Percentiles rank a stretch among this genome's conserved stretches.
Conservation (phyloP, 257 asterid species). For the Salvia hispanica region DNA sequence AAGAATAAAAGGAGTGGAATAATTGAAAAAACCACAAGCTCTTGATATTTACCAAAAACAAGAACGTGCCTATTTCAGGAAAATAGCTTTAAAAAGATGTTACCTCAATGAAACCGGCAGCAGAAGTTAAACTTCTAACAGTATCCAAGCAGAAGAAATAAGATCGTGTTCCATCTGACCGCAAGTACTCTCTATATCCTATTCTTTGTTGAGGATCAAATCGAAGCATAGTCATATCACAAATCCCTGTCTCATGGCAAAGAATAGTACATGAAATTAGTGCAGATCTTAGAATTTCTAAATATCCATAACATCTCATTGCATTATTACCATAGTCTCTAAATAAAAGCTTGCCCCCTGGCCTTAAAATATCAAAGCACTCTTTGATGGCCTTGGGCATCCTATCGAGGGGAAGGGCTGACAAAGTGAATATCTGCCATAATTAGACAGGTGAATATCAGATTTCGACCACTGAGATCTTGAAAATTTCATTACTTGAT, state of each 20-base stretch:
- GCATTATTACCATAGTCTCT: slow-evolving; percentile 82
- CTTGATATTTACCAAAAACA: too few relatives aligned
- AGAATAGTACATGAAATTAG: slow-evolving; percentile 11
- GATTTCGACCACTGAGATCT: slow-evolving; percentile 16
- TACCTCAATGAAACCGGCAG: slow-evolving; percentile 84
- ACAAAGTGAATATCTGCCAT: slow-evolving; percentile 86
- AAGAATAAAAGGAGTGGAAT: too few relatives aligned
- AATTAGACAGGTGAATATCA: slow-evolving; percentile 24
- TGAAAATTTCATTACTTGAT: background rate
- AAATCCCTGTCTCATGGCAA: slow-evolving; percentile 61
- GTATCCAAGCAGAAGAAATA: slow-evolving; percentile 81
- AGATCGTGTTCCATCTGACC: slow-evolving; percentile 91
- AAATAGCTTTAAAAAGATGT: background rate
- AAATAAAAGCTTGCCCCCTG: slow-evolving; percentile 83
- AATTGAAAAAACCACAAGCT: too few relatives aligned
- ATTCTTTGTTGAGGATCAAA: slow-evolving; percentile 69
- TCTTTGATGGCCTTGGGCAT: slow-evolving; percentile 67
- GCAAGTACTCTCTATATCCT: slow-evolving; percentile 79
- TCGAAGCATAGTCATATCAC: slow-evolving; percentile 98
- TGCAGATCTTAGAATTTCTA: background rate
- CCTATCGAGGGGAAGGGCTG: slow-evolving; percentile 73
- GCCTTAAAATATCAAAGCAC: slow-evolving; percentile 77
- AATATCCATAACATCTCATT: slow-evolving; percentile 17
- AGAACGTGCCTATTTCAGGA: too few relatives aligned
- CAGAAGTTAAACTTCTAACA: slow-evolving; percentile 53